Conservation (phyloP, 768 basidiomycete species). For the Boletus pseudo-olivaceus region DNA sequence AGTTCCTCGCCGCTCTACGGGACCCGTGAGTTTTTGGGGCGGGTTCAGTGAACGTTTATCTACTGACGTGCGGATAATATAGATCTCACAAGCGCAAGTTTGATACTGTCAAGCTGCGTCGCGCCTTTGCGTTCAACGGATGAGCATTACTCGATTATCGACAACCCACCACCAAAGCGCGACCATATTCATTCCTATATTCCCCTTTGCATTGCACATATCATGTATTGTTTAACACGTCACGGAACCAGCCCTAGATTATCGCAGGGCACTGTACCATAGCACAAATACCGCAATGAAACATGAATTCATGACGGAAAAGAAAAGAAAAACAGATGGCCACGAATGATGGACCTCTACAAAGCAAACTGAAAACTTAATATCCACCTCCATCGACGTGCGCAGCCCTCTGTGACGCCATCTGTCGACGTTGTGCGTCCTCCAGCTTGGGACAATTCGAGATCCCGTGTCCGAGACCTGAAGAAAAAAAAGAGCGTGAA, state of each 20-base stretch:
- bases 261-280: conserved; percentile 6
- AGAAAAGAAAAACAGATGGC: not conserved
- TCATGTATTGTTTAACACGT: conserved; percentile 7
- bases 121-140: conserved; percentile 32
- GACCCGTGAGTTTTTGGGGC: conserved; percentile 12
- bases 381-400: conserved; percentile 57
- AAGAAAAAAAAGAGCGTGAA: not conserved
- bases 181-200: not conserved
- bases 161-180: not conserved
- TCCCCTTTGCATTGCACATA: conserved; percentile 5
- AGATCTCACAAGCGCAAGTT: conserved; percentile 13
- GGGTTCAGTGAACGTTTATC: not conserved
- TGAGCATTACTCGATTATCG: not conserved
- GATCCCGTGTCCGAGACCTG: conserved; percentile 90
- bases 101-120: conserved; percentile 26
- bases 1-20: conserved; percentile 18
- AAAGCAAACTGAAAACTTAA: not conserved
- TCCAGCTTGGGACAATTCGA: conserved; percentile 96
- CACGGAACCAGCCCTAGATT: not conserved
- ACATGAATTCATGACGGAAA: not conserved
- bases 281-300: conserved; percentile 3
- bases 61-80: not conserved
- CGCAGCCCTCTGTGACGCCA: conserved; percentile 77
- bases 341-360: not conserved
- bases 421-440: conserved; percentile 84